Conservation (phyloP, 768 basidiomycete species). For the Tylopilus plumbeoviolaceoides region DNA sequence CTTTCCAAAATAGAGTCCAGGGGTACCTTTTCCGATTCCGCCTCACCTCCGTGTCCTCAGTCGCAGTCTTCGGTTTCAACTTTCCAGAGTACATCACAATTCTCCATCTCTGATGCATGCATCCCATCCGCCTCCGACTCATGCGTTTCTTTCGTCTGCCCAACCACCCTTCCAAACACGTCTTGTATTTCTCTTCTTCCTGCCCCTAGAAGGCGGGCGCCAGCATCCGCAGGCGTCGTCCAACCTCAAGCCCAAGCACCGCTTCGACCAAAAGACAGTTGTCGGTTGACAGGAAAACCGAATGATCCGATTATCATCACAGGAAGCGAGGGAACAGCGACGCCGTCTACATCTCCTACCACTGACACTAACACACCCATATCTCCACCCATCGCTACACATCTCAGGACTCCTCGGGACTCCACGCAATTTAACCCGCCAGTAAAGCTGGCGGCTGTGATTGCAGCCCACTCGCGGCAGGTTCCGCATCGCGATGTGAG, state of each 20-base stretch:
- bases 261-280: conserved; percentile 26
- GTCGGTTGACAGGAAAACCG: conserved; percentile 23
- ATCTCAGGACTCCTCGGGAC: conserved; percentile 16
- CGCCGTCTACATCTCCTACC: conserved; percentile 14
- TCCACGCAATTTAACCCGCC: conserved; percentile 28
- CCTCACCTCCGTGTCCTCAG: conserved; percentile 27
- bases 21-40: conserved; percentile 1
- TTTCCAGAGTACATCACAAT: conserved; percentile 18
- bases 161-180: not conserved
- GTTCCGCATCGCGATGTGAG: conserved; percentile 3
- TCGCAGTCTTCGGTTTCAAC: conserved; percentile 26
- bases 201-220: conserved; percentile 21
- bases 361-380: not conserved
- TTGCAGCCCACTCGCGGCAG: conserved; percentile 23
- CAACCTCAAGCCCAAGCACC: conserved; percentile 10
- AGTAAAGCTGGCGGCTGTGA: conserved; percentile 27
- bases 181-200: conserved; percentile 25
- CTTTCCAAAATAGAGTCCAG: conserved; percentile 24
- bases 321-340: not conserved
- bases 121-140: conserved; percentile 17
- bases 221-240: conserved; percentile 20
- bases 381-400: conserved; percentile 1
- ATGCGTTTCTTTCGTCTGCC: conserved; percentile 10
- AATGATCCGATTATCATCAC: conserved; percentile 15
- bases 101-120: conserved; percentile 15